phyloP scores from a whole-genome alignment of 768 basidiomycete species.

The Kwoniella europaea region DNA sequence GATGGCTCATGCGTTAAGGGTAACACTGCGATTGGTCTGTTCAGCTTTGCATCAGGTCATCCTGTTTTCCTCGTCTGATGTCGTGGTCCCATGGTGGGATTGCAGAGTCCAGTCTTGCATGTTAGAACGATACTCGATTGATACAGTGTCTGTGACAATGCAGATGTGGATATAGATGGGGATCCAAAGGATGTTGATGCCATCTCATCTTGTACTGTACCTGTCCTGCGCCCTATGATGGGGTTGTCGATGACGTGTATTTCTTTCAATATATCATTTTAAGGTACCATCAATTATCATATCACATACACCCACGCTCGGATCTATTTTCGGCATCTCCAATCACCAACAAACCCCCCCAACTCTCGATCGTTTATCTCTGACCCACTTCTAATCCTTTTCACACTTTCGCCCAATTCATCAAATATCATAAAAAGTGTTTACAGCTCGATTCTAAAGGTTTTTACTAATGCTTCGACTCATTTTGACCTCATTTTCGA shows the following conservation, averaged over 20 bases:
- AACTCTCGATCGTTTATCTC: background rate
- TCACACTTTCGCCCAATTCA: constrained; percentile 6
- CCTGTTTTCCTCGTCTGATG: background rate
- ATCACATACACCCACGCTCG: background rate
- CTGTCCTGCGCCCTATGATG: background rate
- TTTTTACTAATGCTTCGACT: constrained; percentile 10
- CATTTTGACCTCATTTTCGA: constrained; percentile 7
- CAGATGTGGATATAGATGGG: background rate
- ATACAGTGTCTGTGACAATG: background rate
- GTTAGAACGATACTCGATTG: background rate
- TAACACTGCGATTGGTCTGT: background rate
- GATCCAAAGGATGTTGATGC: background rate
- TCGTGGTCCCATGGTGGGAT: background rate
- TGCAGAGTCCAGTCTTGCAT: background rate
- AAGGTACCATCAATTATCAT: constrained; percentile 8
- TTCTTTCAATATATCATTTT: background rate
- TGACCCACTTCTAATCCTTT: background rate
- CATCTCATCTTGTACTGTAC: background rate
- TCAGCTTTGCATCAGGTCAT: background rate
- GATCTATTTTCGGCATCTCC: background rate
- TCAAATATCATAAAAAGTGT: background rate
- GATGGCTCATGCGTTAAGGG: constrained; percentile 10
- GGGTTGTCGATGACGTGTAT: background rate
- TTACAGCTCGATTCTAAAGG: background rate
- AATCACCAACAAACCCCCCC: background rate